A percentile compares a stretch with the other conserved stretches of the same genome.
Evolutionary conservation across 2,329 filamentous ascomycete genomes (phyloP).

Genomic region (Aureobasidium sp.): DNA sequence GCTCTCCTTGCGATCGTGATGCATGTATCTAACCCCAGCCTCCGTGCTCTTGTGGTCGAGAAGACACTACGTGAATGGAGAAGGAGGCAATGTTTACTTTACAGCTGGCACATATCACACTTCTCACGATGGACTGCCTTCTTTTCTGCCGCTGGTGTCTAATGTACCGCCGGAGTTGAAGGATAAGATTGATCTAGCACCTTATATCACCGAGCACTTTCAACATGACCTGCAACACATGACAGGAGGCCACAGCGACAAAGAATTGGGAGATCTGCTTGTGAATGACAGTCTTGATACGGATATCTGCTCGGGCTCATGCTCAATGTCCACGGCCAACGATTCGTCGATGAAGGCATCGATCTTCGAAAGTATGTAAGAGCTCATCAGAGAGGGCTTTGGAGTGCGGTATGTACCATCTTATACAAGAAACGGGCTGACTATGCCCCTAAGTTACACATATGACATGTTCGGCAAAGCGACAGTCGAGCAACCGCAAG

Average conservation of each 20-base stretch:
- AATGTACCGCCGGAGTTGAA: conserved; percentile 45
- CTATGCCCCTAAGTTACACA: conserved; percentile 38
- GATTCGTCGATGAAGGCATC: conserved; percentile 60
- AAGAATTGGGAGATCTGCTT: conserved; percentile 39
- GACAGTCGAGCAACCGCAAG: conserved; percentile 51
- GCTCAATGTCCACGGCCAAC: conserved; percentile 49
- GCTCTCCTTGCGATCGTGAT: not conserved
- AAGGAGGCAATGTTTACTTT: conserved; percentile 56
- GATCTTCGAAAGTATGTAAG: conserved; percentile 47
- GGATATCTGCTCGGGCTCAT: conserved; percentile 61
- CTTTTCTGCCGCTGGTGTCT: conserved; percentile 54
- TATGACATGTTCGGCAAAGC: conserved; percentile 58
- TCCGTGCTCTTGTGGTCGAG: conserved; percentile 49
- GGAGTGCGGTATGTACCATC: too few species aligned
- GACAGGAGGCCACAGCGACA: conserved; percentile 47
- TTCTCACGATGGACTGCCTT: conserved; percentile 45
- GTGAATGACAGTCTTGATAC: conserved; percentile 31
- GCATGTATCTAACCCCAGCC: conserved; percentile 25
- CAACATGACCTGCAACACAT: conserved; percentile 48
- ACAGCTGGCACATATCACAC: conserved; percentile 57
- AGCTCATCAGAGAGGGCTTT: too few species aligned
- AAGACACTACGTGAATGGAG: conserved; percentile 51
- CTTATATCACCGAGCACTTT: conserved; percentile 51
- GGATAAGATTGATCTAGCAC: conserved; percentile 47
- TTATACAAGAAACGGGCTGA: too few species aligned